Evolutionary conservation across 2,329 filamentous ascomycete genomes (phyloP).

Genomic region (Verticillium tricorpus): DNA sequence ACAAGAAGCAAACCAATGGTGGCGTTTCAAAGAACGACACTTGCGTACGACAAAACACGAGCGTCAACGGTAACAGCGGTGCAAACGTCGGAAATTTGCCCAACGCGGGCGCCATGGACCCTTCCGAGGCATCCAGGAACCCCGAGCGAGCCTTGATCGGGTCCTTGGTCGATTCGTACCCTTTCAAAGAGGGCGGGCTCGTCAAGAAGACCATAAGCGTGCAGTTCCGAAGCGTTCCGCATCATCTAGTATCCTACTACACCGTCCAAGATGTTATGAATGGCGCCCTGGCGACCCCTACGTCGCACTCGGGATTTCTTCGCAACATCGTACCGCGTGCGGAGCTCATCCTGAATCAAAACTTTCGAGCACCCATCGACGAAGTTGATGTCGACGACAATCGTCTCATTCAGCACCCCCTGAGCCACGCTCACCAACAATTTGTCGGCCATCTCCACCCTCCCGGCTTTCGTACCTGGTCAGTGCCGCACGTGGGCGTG

Average conservation of each 20-base stretch:
- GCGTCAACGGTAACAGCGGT: background rate
- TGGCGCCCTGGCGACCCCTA: conserved; percentile 54
- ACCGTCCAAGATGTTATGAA: conserved; percentile 71
- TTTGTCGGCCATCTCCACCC: background rate
- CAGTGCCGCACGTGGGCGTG: background rate
- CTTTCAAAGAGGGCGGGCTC: conserved; percentile 76
- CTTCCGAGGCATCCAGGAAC: conserved; percentile 9
- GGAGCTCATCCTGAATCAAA: conserved; percentile 57
- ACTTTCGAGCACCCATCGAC: conserved; percentile 63
- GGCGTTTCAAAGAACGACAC: conserved; percentile 30
- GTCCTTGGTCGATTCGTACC: conserved; percentile 84
- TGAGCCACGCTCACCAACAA: background rate
- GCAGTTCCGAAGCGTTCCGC: conserved; percentile 65
- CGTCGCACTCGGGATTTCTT: conserved; percentile 33
- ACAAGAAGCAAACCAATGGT: conserved; percentile 32
- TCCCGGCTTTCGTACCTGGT: background rate
- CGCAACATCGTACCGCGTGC: conserved; percentile 36
- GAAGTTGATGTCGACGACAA: conserved; percentile 41
- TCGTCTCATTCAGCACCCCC: background rate
- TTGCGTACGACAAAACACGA: background rate
- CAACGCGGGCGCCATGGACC: conserved; percentile 7
- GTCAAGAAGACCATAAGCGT: conserved; percentile 94
- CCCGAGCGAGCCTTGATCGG: conserved; percentile 16
- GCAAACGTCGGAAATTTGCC: background rate
- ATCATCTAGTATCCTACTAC: conserved; percentile 90